phyloP scores from a whole-genome alignment of 2,329 filamentous ascomycete species.

The Celoporthe dispersa region DNA sequence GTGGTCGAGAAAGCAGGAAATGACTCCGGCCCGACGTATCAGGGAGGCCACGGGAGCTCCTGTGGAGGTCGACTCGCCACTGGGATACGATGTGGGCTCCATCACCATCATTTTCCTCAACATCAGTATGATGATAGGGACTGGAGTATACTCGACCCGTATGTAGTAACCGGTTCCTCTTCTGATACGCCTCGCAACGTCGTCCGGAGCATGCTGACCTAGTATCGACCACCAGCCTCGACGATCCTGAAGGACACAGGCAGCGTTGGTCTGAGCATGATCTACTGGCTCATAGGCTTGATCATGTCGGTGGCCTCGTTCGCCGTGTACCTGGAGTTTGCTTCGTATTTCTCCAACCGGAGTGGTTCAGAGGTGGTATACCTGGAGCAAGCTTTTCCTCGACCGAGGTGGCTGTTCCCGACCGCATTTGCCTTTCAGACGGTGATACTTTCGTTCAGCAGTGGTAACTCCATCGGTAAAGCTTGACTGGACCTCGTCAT shows the following conservation, averaged over 20 bases:
- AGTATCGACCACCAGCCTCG: constrained; percentile 47
- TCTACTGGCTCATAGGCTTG: constrained; percentile 66
- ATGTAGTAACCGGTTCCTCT: neutral
- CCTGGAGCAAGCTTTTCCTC: constrained; percentile 69
- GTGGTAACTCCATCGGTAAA: constrained; percentile 63
- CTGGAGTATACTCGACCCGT: constrained; percentile 64
- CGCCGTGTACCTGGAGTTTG: constrained; percentile 65
- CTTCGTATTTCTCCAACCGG: constrained; percentile 68
- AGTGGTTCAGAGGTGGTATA: constrained; percentile 71
- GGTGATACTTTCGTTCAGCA: constrained; percentile 67
- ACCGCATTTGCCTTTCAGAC: constrained; percentile 67
- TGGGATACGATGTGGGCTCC: constrained; percentile 63
- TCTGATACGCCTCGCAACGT: too few relatives aligned
- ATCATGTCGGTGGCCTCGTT: constrained; percentile 60
- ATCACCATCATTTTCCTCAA: constrained; percentile 61
- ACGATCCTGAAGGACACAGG: constrained; percentile 63
- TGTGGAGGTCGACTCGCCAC: constrained; percentile 60
- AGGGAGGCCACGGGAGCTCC: constrained; percentile 66
- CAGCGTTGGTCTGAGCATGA: constrained; percentile 63
- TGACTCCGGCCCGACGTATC: constrained; percentile 37
- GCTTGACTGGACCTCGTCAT: accelerated
- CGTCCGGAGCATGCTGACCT: constrained; percentile 10
- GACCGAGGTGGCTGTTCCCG: constrained; percentile 67
- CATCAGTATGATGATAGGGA: constrained; percentile 66
- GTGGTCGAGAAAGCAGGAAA: constrained; percentile 33